Evolutionary conservation across 345 rosid genomes (phyloP), one percentile per base, ranked within the genome.

Genomic region (Hibiscus trionum): DNA sequence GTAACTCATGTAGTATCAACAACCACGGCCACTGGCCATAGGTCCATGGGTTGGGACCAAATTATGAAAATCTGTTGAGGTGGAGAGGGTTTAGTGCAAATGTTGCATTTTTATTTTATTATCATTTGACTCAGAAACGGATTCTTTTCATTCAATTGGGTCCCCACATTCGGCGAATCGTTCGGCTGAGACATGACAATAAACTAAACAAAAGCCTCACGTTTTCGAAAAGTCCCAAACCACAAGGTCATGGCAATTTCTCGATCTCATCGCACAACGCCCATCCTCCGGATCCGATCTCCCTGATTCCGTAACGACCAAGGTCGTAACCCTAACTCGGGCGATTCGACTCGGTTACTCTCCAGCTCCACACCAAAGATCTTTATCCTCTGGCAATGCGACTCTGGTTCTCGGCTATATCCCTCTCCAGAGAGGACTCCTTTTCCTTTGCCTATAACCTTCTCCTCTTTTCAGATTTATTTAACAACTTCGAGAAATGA

Each of bases 361-460:
- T 19, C 55, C 67, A 58, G 42, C 55, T 33, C 75, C 12, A 39
- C 73, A 1, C 53, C 59, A 37, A 35, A 33, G 66, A 55, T 77
- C 58, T 39, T 16, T 58, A 64, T 70, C 71, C 6, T 73, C 83
- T 77, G 86, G 97, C 93, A 85, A 89, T 91, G 97, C 96, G 78
- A 88, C 93, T 84, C 79, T 88, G 87, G 84, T 86, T 80, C 78
- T 80, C 86, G 72, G 86, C 80, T 50, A 82, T 58, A 77, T 75
- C 82, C 83, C 91, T 88, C 96, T 82, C 84, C 37, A 79, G 83
- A 88, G 93, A 89, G 91, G 97, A 86, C 75, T 81, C 80, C 3
- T 72, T 80, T 11, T 33, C 15, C 37, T 37, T 78, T 75, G 15
- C 24, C 74, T 69, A 62, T 47, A 61, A 11, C 72, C 52, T 42